Evolutionary conservation across 257 asterid genomes (phyloP), one percentile per base, ranked within the genome.

Genomic region (Jacaranda copaia): DNA sequence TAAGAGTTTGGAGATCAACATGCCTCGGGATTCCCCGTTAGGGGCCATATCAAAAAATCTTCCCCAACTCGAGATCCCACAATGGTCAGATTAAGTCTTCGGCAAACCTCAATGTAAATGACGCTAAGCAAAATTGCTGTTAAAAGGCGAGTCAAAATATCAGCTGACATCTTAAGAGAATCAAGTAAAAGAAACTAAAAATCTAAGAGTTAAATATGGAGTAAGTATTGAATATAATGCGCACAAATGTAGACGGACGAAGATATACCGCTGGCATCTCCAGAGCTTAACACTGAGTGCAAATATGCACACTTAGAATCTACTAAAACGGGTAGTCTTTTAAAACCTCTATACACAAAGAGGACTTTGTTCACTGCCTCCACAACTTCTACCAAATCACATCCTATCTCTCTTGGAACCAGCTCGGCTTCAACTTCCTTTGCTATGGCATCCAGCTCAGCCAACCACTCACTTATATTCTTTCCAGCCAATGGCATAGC

Each of bases 51-150:
- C 86, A 96, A 84, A 85, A 96, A 96, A 48, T 93, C 98, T 81
- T 96, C 99, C 88, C 97, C 98, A 87, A 96, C 98, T 80, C 91
- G 96, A 84, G 99, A 92, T 83, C 98, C 98, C 78, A 93, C 95
- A 76, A 96, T 89, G 55, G 90, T 89, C 85, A 96, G 90, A 78
- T 93, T 91, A 77, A 93, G 96, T 81, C 97, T 87, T 82, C 84
- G 94, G 76, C 97, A 96, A 77, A 96, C 99, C 89, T 96, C 99
- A 79, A 96, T 96, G 43, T 96, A 93, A 70, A 93, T 90, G 74
- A 93, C 93, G 60, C 98, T 92, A 68, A 96, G 91, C 92, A 96
- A 86, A 84, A 96, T 93, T 77, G 93, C 97, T 96, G 96, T 75
- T 5, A 59, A 25, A 20, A 59, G n/a, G 25, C 18, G 6, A 56